phyloP scores from a whole-genome alignment of 179 eudicot genomes.

The Carnegiea gigantea region DNA sequence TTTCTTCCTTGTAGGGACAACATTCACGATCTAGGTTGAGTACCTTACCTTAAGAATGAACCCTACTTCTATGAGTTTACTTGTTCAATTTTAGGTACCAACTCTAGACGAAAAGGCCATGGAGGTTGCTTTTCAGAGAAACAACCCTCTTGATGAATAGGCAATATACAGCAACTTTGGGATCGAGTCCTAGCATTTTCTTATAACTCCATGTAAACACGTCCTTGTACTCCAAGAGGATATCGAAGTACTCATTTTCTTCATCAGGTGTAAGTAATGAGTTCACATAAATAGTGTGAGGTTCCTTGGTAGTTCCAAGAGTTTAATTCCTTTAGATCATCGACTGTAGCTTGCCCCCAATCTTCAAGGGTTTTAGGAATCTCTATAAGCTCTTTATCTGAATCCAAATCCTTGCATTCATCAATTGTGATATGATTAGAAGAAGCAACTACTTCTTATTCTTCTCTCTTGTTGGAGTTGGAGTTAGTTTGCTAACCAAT shows the following conservation, averaged over 20 bases:
- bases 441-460: neutral
- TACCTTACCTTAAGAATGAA: too few relatives aligned
- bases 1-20: neutral
- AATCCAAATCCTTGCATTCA: neutral
- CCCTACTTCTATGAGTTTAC: neutral
- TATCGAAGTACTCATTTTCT: neutral
- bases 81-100: neutral
- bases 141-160: neutral
- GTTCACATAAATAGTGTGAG: too few relatives aligned
- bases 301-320: too few relatives aligned
- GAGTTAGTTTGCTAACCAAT: neutral
- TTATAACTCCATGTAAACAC: slow-evolving; percentile 3
- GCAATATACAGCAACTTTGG: too few relatives aligned
- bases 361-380: neutral
- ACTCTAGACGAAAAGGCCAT: neutral
- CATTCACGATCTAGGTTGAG: neutral
- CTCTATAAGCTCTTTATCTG: neutral
- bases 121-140: neutral
- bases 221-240: neutral
- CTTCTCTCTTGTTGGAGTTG: neutral
- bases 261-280: neutral
- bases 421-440: neutral
- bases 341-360: neutral
- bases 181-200: neutral
- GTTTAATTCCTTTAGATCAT: too few relatives aligned